Percentiles rank a stretch among this genome's conserved stretches.
These are phyloP conservation scores for Pichia sp. DNA, from an alignment of 1,139 yeast species.

Conservation along the genomic window DNA sequence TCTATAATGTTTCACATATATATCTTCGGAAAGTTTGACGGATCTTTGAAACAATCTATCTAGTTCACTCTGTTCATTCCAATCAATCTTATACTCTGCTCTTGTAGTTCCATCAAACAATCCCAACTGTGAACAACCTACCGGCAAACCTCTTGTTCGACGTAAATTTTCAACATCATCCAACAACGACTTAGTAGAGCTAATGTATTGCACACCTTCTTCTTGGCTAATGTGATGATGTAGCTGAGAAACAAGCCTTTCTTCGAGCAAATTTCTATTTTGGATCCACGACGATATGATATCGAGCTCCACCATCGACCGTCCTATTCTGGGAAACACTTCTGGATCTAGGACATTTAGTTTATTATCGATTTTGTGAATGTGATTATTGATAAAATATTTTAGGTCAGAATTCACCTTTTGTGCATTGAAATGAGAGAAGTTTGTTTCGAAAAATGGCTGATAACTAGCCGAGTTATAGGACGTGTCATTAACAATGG, in stretches of 20 bases:
- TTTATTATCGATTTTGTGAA: constrained; percentile 8
- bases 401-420: constrained; percentile 24
- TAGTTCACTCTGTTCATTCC: constrained; percentile 43
- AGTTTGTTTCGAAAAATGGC: constrained; percentile 21
- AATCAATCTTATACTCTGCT: constrained; percentile 22
- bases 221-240: not conserved
- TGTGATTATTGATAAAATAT: constrained; percentile 15
- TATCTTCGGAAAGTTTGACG: constrained; percentile 21
- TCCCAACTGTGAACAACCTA: constrained; percentile 23
- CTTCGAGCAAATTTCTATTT: constrained; percentile 49
- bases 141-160: constrained; percentile 36
- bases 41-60: constrained; percentile 31
- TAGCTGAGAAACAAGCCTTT: constrained; percentile 37
- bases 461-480: constrained; percentile 15
- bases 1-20: constrained; percentile 10
- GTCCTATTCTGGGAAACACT: constrained; percentile 51
- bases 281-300: constrained; percentile 53
- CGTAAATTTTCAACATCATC: constrained; percentile 62
- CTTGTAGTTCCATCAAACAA: constrained; percentile 28
- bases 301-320: constrained; percentile 69
- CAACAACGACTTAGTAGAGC: constrained; percentile 53
- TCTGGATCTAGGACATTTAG: constrained; percentile 27
- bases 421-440: constrained; percentile 21
- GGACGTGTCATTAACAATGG: constrained; percentile 17
- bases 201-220: constrained; percentile 6